Percentiles rank a stretch among this genome's conserved stretches.
These are phyloP conservation scores for Jatropha podagrica DNA, from an alignment of 441 rosid genomes.

Conservation along the genomic window DNA sequence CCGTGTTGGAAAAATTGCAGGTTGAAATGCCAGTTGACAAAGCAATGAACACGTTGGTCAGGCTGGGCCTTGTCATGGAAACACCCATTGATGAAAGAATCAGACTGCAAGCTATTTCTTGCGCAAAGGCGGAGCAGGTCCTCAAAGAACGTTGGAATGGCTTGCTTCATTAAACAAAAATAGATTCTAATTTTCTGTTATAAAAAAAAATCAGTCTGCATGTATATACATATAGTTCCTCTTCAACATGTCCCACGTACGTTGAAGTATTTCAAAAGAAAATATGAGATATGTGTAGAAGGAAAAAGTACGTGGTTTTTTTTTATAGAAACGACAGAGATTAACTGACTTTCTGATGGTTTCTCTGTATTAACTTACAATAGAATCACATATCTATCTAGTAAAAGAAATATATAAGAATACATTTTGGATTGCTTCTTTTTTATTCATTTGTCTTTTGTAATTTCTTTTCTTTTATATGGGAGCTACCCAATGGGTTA, in stretches of 20 bases:
- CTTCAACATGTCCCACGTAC: background rate
- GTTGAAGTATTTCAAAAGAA: background rate
- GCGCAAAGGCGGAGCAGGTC: constrained; percentile 52
- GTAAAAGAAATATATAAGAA: background rate
- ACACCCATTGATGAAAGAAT: constrained; percentile 42
- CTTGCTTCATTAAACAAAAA: constrained; percentile 42
- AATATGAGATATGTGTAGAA: background rate
- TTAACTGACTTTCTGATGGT: background rate
- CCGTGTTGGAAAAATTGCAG: constrained; percentile 37
- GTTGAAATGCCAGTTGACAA: constrained; percentile 88
- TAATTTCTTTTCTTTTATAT: background rate
- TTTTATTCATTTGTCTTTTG: background rate
- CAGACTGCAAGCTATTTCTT: constrained; percentile 57
- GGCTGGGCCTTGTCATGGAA: constrained; percentile 70
- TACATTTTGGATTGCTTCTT: background rate
- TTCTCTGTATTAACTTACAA: background rate
- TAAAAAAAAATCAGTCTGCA: background rate
- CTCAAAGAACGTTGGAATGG: constrained; percentile 70
- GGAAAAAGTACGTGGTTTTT: background rate
- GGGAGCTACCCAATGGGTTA: background rate
- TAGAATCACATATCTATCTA: background rate
- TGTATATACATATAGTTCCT: background rate
- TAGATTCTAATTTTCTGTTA: background rate
- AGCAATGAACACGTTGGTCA: constrained; percentile 60
- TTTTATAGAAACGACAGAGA: background rate